Base-by-base conservation (phyloP, 2,329 filamentous ascomycete species). In the Aspergillus versicolor region DNA sequence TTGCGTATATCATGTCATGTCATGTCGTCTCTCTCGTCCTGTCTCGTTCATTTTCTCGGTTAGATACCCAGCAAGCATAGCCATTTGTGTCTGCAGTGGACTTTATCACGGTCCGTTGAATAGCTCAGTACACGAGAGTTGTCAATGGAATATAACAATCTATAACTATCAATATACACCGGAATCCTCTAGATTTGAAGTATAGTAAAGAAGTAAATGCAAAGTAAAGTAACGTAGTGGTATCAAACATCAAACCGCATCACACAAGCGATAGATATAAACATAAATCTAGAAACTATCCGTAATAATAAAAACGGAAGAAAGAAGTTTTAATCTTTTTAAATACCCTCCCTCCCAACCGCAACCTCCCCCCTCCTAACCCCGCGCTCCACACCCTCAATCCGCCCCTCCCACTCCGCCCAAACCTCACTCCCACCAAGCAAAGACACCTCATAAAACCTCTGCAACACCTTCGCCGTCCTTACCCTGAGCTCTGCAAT, bases 401-500 rank as follows among this genome's bases (percentile, higher is more conserved):
- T 73, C 49, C 88, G 80, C 34, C 83, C 81, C 73, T 95, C 89
- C 68, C 88, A 85, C 51, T 88, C 85, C 21, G 88, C 88, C 77
- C 91, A 87, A 57, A 83, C 82, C 63, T 86, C 83, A 0, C 88
- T 88, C 63, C 84, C 85, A 11, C 82, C 82, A 47, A 96, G 77
- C 43, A 94, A 80, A 3, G 86, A 84, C 22, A 84, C 77, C 70
- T 92, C 87, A 73, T 93, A 92, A 88, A 91, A 95, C 37, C 79
- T 74, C 62, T 87, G 82, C 58, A 91, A 74, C 22, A 83, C 76
- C 61, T 72, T 71, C 24, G 77, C 77, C 52, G 76, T 78, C 12
- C 76, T 71, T 9, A 73, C 66, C 34, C 77, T 67, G 51, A 81
- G 57, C 52, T 76, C 75, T 6, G 73, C 73, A 12, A 80, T 69